A percentile compares a stretch with the other conserved stretches of the same genome.
These are phyloP conservation scores for Staphylotrichum tortipilum DNA, from an alignment of 495 filamentous ascomycete genomes.

Conservation along the genomic window DNA sequence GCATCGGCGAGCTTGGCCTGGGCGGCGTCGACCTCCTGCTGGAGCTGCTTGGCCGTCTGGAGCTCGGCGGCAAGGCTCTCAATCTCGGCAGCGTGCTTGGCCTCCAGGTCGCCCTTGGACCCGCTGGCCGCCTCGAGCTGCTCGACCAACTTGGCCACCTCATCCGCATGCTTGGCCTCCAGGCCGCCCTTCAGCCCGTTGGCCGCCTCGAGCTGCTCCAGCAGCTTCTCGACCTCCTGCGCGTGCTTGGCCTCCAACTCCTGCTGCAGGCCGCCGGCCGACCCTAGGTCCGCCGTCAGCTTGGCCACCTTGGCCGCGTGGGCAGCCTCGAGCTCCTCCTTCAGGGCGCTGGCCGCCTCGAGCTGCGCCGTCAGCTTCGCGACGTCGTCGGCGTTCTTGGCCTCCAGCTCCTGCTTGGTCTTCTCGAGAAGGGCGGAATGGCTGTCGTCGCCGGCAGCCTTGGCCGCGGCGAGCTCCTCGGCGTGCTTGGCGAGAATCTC, in stretches of 20 bases:
- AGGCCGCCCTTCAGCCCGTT: slow-evolving; percentile 18
- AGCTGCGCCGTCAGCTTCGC: slow-evolving; percentile 31
- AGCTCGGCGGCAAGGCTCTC: slow-evolving; percentile 29
- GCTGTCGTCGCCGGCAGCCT: slow-evolving; percentile 20
- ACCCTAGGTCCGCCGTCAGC: slow-evolving; percentile 21
- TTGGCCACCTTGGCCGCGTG: slow-evolving; percentile 22
- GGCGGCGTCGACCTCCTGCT: slow-evolving; percentile 27
- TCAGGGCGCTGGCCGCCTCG: slow-evolving; percentile 22
- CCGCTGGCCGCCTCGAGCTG: slow-evolving; percentile 24
- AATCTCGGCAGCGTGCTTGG: slow-evolving; percentile 26
- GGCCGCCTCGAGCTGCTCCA: slow-evolving; percentile 30
- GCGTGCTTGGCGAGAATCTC: slow-evolving; percentile 32
- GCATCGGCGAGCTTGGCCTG: slow-evolving; percentile 36
- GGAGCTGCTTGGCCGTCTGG: slow-evolving; percentile 22
- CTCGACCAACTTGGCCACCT: slow-evolving; percentile 8
- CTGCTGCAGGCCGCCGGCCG: slow-evolving; percentile 20
- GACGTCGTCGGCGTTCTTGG: slow-evolving; percentile 18
- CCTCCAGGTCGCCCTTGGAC: slow-evolving; percentile 20
- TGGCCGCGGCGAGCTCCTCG: slow-evolving; percentile 25
- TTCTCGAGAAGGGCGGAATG: slow-evolving; percentile 20
- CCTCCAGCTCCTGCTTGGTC: slow-evolving; percentile 17
- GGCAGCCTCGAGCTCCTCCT: slow-evolving; percentile 21
- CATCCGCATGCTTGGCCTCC: slow-evolving; percentile 24
- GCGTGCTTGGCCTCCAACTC: slow-evolving; percentile 22
- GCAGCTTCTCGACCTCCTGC: slow-evolving; percentile 22